These are phyloP conservation scores for Fusarium pininemorale DNA, from an alignment of 2,329 filamentous ascomycete genomes.

Conservation along the genomic window DNA sequence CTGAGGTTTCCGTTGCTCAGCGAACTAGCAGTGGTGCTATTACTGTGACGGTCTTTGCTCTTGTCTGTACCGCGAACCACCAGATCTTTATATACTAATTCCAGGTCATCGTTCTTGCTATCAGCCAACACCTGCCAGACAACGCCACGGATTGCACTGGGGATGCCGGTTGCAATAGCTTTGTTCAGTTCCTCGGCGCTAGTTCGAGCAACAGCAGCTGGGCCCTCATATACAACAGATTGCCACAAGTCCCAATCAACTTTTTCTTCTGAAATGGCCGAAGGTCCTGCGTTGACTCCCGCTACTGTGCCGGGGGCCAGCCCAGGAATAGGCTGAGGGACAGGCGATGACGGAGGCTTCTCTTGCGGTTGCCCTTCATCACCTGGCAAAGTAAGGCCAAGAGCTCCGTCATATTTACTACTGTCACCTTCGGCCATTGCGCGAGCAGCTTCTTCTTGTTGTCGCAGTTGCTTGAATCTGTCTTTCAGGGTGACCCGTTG, in stretches of 20 bases:
- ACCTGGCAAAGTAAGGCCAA: slow-evolving; percentile 36
- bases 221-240: slow-evolving; percentile 92
- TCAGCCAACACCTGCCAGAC: slow-evolving; percentile 98
- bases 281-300: slow-evolving; percentile 79
- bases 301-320: slow-evolving; percentile 87
- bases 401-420: slow-evolving; percentile 52
- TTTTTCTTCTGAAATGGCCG: slow-evolving; percentile 73
- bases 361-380: slow-evolving; percentile 44
- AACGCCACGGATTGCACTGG: slow-evolving; percentile 93
- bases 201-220: slow-evolving; percentile 84
- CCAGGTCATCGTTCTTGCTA: slow-evolving; percentile 91
- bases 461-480: slow-evolving; percentile 78
- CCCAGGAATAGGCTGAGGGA: slow-evolving; percentile 72
- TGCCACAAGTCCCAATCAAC: slow-evolving; percentile 99
- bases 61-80: slow-evolving; percentile 82
- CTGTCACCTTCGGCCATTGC: slow-evolving; percentile 59
- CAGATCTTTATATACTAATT: slow-evolving; percentile 85
- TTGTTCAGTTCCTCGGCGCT: slow-evolving; percentile 89
- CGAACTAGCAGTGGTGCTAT: slow-evolving; percentile 61
- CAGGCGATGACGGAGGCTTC: slow-evolving; percentile 55
- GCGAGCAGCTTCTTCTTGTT: slow-evolving; percentile 76
- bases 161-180: slow-evolving; percentile 93
- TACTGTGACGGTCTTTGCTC: slow-evolving; percentile 71
- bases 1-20: slow-evolving; percentile 64
- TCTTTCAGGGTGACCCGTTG: slow-evolving; percentile 75